These are phyloP conservation scores for Kazachstania kunashirensis DNA, from an alignment of 805 yeast species.

Conservation along the genomic window DNA sequence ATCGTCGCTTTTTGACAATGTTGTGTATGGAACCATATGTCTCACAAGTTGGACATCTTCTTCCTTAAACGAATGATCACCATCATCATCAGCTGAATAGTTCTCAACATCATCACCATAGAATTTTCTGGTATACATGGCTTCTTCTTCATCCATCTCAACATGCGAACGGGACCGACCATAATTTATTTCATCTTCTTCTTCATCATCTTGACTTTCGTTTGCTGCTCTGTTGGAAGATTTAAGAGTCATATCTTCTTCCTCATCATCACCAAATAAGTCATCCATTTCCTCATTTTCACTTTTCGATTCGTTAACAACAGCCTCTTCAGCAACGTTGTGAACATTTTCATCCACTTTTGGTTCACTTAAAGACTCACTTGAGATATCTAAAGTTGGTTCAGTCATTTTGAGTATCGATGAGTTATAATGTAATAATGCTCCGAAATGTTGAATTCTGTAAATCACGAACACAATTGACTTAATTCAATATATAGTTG, in stretches of 20 bases:
- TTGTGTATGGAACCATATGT: constrained; percentile 38
- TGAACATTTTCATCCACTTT: neutral
- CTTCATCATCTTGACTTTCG: constrained; percentile 22
- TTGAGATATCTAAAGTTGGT: neutral
- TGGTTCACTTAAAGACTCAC: neutral
- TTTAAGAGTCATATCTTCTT: too few relatives aligned
- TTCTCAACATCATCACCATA: constrained; percentile 27
- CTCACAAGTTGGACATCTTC: constrained; percentile 32
- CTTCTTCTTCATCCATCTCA: constrained; percentile 32
- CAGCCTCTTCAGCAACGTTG: constrained; percentile 2
- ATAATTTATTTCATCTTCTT: constrained; percentile 10
- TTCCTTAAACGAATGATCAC: constrained; percentile 28
- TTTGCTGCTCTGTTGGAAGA: too few relatives aligned
- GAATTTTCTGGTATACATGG: constrained; percentile 29
- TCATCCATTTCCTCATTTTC: constrained; percentile 35
- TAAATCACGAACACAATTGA: too few relatives aligned
- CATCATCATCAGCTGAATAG: constrained; percentile 25
- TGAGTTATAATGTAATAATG: too few relatives aligned
- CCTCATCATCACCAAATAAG: constrained; percentile 34
- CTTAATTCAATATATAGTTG: too few relatives aligned
- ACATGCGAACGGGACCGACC: constrained; percentile 17
- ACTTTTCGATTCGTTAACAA: constrained; percentile 8
- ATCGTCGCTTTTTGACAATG: constrained; percentile 23
- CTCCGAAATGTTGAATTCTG: too few relatives aligned
- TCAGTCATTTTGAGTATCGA: too few relatives aligned